Conservation (phyloP, 805 yeast genomes). For the Metschnikowia koreensis region DNA sequence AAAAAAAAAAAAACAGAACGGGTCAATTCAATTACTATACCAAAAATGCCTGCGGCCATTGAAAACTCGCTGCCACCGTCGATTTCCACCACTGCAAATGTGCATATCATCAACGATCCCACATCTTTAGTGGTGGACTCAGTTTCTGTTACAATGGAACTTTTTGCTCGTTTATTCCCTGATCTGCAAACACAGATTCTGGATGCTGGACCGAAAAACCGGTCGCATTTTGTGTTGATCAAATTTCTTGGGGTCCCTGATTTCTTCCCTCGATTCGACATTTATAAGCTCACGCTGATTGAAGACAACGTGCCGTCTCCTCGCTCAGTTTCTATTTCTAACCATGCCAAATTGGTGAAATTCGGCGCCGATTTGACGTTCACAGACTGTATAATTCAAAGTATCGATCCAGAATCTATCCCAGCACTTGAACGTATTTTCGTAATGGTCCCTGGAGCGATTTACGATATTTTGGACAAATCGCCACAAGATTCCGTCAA, state of each 20-base stretch:
- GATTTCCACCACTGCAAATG: constrained; percentile 27
- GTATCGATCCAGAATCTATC: constrained; percentile 33
- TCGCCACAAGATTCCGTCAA: constrained; percentile 34
- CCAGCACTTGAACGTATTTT: constrained; percentile 45
- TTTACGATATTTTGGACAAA: constrained; percentile 34
- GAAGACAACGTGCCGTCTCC: constrained; percentile 23
- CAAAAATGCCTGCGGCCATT: constrained; percentile 9
- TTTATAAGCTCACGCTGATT: constrained; percentile 37
- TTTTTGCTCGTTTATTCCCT: constrained; percentile 34
- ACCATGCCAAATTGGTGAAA: constrained; percentile 32
- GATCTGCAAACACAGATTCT: constrained; percentile 10
- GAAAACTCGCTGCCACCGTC: constrained; percentile 12
- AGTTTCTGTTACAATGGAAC: constrained; percentile 34
- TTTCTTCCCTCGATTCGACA: constrained; percentile 30
- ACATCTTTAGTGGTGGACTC: constrained; percentile 24
- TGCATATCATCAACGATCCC: constrained; percentile 34
- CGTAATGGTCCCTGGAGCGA: constrained; percentile 44
- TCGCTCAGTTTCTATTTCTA: constrained; percentile 38
- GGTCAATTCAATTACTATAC: too few relatives aligned
- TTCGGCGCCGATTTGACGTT: constrained; percentile 43
- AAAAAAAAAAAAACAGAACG: too few relatives aligned
- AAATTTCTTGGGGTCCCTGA: constrained; percentile 42
- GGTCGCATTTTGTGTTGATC: constrained; percentile 28
- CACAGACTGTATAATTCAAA: constrained; percentile 35
- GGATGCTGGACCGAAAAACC: not conserved